phyloP scores from a whole-genome alignment of 2,329 filamentous ascomycete genomes.

The Pestalotiopsis sp. region DNA sequence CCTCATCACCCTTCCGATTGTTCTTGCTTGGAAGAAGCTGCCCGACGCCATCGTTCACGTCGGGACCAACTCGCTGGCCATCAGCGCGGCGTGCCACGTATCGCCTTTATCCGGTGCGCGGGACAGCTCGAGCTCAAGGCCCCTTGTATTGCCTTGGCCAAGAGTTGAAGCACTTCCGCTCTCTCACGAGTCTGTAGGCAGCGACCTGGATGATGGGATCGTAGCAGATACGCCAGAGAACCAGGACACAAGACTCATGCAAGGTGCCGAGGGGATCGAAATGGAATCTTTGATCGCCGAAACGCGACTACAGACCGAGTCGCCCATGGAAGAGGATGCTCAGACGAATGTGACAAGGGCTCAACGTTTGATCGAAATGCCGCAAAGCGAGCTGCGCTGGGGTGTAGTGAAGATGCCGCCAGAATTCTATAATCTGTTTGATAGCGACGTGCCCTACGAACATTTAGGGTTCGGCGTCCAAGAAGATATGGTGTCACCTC shows the following conservation, averaged over 20 bases:
- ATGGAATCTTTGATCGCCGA: not conserved
- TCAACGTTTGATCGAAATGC: not conserved
- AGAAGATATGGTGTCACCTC: not conserved
- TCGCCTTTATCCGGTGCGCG: conserved; percentile 9
- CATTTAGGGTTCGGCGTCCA: not conserved
- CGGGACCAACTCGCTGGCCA: conserved; percentile 23
- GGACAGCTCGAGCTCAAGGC: not conserved
- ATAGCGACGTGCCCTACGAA: not conserved
- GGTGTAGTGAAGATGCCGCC: not conserved
- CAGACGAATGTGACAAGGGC: not conserved
- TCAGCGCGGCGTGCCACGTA: conserved; percentile 24
- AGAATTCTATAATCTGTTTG: not conserved
- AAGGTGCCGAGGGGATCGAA: not conserved
- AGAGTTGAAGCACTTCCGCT: not conserved
- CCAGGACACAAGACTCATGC: not conserved
- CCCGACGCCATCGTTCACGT: conserved; percentile 17
- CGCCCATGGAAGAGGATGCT: not conserved
- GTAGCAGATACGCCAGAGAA: not conserved
- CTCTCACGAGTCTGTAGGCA: too few relatives aligned
- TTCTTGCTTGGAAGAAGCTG: conserved; percentile 17
- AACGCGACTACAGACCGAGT: not conserved
- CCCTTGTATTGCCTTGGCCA: not conserved
- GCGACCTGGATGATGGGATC: not conserved
- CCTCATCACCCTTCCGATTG: conserved; percentile 4
- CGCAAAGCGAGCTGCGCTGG: not conserved